Percentiles rank a stretch among this genome's conserved stretches.
phyloP scores from a whole-genome alignment of 2,329 filamentous ascomycete genomes.

The Neofusicoccum kwambonambiense region DNA sequence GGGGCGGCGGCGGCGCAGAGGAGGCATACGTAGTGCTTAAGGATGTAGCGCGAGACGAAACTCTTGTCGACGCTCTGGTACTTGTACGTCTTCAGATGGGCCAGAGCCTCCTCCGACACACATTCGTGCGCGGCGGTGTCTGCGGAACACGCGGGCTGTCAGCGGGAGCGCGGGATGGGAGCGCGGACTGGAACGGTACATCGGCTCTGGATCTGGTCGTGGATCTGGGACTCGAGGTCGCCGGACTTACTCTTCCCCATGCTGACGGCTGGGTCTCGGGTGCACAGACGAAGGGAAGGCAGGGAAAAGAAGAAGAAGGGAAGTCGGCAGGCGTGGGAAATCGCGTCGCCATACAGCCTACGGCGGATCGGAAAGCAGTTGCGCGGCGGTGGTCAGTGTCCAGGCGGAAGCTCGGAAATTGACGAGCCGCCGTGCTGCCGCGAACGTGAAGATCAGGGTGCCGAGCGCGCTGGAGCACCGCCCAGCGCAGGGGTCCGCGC shows the following conservation, averaged over 20 bases:
- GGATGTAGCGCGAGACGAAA: conserved; percentile 85
- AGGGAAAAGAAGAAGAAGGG: conserved; percentile 16
- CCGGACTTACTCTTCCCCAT: conserved; percentile 21
- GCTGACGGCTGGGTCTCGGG: neutral
- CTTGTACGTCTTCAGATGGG: conserved; percentile 92
- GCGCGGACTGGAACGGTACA: conserved; percentile 17
- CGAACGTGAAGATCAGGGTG: conserved; percentile 6
- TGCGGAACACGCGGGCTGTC: conserved; percentile 21
- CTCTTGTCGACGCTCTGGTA: conserved; percentile 98
- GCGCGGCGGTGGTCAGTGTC: conserved; percentile 5
- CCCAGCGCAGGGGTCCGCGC: conserved; percentile 6
- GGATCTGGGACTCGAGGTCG: conserved; percentile 19
- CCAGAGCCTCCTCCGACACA: conserved; percentile 84
- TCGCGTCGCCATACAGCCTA: neutral
- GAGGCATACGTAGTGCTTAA: conserved; percentile 84
- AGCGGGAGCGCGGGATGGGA: conserved; percentile 7
- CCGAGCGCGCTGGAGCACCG: neutral
- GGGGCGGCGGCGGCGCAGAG: conserved; percentile 6
- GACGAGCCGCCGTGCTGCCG: neutral
- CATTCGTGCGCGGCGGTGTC: conserved; percentile 66
- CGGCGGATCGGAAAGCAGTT: conserved; percentile 6
- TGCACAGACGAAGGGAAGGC: conserved; percentile 15
- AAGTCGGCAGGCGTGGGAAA: neutral
- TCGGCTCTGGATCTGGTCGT: conserved; percentile 17
- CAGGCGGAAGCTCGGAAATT: conserved; percentile 14